Percentiles rank a stretch among this genome's conserved stretches.
These are phyloP conservation scores for Hydnomerulius pinastri DNA, from an alignment of 768 basidiomycete genomes.

Conservation along the genomic window DNA sequence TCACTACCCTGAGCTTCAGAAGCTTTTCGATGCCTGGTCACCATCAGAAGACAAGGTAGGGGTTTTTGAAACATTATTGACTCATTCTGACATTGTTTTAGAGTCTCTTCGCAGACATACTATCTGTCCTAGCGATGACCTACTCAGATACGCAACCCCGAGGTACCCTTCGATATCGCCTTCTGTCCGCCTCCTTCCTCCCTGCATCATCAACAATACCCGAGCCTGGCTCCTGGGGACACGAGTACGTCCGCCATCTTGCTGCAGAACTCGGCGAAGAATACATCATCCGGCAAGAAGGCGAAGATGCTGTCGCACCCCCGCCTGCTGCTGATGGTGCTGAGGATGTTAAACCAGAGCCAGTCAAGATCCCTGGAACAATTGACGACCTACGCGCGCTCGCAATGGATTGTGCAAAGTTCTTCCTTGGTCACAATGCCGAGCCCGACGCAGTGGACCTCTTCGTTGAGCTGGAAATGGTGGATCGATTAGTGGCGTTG, in stretches of 20 bases:
- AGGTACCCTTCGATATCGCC: conserved; percentile 91
- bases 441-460: conserved; percentile 98
- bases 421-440: conserved; percentile 91
- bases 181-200: conserved; percentile 73
- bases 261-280: conserved; percentile 97
- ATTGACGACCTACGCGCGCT: conserved; percentile 75
- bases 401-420: conserved; percentile 82
- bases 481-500: conserved; percentile 71
- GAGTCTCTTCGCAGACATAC: conserved; percentile 95
- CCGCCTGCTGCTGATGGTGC: conserved; percentile 29
- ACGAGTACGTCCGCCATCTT: conserved; percentile 97
- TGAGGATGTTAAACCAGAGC: conserved; percentile 33
- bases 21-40: conserved; percentile 80
- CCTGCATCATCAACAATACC: conserved; percentile 66
- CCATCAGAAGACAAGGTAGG: conserved; percentile 68
- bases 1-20: conserved; percentile 85
- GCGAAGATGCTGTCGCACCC: conserved; percentile 34
- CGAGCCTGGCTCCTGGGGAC: conserved; percentile 97
- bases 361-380: conserved; percentile 46
- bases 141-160: conserved; percentile 98
- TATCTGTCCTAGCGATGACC: conserved; percentile 99
- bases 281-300: conserved; percentile 70
- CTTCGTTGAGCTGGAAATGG: conserved; percentile 89
- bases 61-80: not conserved
- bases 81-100: conserved; percentile 31